These are phyloP conservation scores for Prunella vulgaris DNA, from an alignment of 257 asterid genomes.

Conservation along the genomic window DNA sequence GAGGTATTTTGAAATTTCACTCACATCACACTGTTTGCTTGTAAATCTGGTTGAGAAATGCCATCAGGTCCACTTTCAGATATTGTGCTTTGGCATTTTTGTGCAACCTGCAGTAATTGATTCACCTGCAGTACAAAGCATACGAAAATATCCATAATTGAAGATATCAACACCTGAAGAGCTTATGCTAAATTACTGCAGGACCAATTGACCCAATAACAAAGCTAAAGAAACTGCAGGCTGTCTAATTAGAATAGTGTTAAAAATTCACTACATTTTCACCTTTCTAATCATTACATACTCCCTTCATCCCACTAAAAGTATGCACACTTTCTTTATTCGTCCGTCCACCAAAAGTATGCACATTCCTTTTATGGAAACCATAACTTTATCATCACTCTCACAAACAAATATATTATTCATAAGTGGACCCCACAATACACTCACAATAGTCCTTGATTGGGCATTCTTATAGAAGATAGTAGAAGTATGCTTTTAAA, in stretches of 20 bases:
- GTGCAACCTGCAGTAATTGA: conserved; percentile 91
- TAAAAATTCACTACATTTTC: neutral
- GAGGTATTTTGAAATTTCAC: conserved; percentile 24
- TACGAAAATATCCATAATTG: conserved; percentile 7
- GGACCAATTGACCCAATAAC: neutral
- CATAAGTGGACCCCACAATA: no score
- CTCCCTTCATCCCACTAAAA: no score
- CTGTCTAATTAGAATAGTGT: neutral
- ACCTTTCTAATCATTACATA: neutral
- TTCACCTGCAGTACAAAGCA: conserved; percentile 58
- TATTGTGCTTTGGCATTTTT: conserved; percentile 86
- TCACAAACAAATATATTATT: no score
- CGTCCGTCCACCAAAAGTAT: no score
- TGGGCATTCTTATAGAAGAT: no score
- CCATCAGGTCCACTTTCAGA: conserved; percentile 91
- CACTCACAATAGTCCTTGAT: no score
- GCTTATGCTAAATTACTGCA: neutral
- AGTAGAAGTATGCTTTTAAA: neutral
- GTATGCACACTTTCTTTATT: no score
- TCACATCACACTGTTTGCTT: conserved; percentile 85
- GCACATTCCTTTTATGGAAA: no score
- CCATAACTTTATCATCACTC: no score
- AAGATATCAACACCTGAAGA: neutral
- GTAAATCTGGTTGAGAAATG: conserved; percentile 76
- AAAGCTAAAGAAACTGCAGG: neutral